Conservation (phyloP, 768 basidiomycete species). For the Boletus sp. region DNA sequence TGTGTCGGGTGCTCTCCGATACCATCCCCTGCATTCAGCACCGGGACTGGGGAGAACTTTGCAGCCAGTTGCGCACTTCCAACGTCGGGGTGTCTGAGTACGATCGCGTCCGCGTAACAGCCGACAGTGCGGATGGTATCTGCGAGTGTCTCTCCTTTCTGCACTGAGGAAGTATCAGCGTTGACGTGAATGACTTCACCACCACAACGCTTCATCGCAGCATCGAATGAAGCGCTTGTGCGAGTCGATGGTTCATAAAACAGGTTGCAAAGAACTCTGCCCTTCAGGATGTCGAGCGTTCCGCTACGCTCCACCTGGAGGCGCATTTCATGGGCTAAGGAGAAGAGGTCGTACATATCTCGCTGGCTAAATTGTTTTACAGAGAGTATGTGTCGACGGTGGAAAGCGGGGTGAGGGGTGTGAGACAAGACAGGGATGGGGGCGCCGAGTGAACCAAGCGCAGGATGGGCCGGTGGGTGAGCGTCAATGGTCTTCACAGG, state of each 20-base stretch:
- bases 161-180: conserved; percentile 80
- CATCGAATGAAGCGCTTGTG: conserved; percentile 94
- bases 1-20: conserved; percentile 97
- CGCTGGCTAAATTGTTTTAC: conserved; percentile 91
- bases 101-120: conserved; percentile 94
- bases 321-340: conserved; percentile 94
- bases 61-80: conserved; percentile 96
- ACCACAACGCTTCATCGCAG: conserved; percentile 98
- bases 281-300: conserved; percentile 83
- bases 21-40: conserved; percentile 97
- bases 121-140: conserved; percentile 94
- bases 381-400: conserved; percentile 88
- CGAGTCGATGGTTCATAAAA: conserved; percentile 98
- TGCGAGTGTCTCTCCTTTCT: conserved; percentile 89
- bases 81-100: conserved; percentile 90
- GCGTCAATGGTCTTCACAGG: conserved; percentile 32
- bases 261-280: conserved; percentile 84
- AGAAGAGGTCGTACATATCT: conserved; percentile 92
- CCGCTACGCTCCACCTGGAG: conserved; percentile 92
- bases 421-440: conserved; percentile 22
- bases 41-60: conserved; percentile 91
- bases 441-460: conserved; percentile 9
- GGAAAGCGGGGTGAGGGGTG: conserved; percentile 78
- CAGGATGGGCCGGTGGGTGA: conserved; percentile 15
- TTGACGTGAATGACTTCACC: conserved; percentile 90